These are phyloP conservation scores for Amanita pallidorosea DNA, from an alignment of 768 basidiomycete species.

Conservation along the genomic window DNA sequence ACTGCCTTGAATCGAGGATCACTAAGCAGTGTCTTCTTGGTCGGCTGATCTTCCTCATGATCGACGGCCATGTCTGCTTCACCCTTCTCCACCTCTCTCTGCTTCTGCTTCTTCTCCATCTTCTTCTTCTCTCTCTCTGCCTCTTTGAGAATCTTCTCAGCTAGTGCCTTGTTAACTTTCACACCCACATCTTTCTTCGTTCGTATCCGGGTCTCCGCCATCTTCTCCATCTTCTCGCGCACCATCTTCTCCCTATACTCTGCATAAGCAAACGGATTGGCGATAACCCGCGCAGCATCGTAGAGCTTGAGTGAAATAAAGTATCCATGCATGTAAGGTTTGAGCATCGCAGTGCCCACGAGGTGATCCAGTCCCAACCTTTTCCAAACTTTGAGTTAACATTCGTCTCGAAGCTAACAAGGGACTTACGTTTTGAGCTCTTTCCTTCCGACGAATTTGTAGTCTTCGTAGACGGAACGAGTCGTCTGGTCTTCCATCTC, in stretches of 20 bases:
- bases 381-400: slow-evolving; percentile 8
- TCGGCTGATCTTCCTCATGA: slow-evolving; percentile 20
- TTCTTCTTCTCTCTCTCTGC: slow-evolving; percentile 50
- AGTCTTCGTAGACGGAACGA: slow-evolving; percentile 85
- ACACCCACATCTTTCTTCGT: slow-evolving; percentile 59
- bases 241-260: slow-evolving; percentile 89
- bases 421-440: slow-evolving; percentile 73
- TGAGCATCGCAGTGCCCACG: slow-evolving; percentile 87
- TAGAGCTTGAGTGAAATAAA: slow-evolving; percentile 94
- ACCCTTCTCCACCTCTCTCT: slow-evolving; percentile 29
- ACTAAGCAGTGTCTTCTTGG: slow-evolving; percentile 40
- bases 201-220: slow-evolving; percentile 89
- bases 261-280: slow-evolving; percentile 92
- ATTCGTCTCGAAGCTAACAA: neutral
- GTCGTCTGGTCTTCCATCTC: slow-evolving; percentile 89
- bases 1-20: slow-evolving; percentile 88
- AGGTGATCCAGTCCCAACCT: slow-evolving; percentile 95
- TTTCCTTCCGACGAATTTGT: slow-evolving; percentile 86
- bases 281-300: slow-evolving; percentile 89
- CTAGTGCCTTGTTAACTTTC: slow-evolving; percentile 74
- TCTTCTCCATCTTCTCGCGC: slow-evolving; percentile 82
- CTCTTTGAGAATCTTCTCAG: slow-evolving; percentile 68
- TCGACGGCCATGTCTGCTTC: slow-evolving; percentile 27
- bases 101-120: slow-evolving; percentile 39
- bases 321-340: slow-evolving; percentile 99